Evolutionary conservation across 139 green algal genomes (phyloP), one percentile per base, ranked within the genome.

Genomic region (Micromonas commoda): DNA sequence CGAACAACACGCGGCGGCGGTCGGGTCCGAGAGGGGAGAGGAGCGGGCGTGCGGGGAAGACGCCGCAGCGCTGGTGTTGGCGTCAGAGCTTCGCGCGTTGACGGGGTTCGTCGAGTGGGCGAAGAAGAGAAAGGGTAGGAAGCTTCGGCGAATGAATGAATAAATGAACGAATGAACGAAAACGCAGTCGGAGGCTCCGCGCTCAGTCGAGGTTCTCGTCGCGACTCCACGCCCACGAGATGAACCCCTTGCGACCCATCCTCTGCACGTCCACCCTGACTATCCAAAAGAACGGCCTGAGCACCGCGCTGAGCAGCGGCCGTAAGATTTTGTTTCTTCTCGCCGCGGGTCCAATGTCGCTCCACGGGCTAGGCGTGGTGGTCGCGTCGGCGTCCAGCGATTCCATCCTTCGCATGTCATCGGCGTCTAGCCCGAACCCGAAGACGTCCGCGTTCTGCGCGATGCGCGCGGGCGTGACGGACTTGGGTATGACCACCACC

Each of bases 401-500:
- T 2, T 57, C 29, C 32, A 86, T 76, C 31, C 38, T 26, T 38
- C 37, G 20, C 76, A 87, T 80, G n/a, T 85, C 79, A 2, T 81
- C 75, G 6, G 71, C 73, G 31, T 23, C 67, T 2, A 87, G 70
- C 61, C 81, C 51, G 57, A 84, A 87, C 32, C 67, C 64, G 37
- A 80, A 80, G 20, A 84, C 23, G 9, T 80, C 76, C n/a, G 80
- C 26, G 65, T 87, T 87, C 51, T 76, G 60, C 69, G 73, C 29
- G 16, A 84, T 70, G 9, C 83, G 80, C 3, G 77, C 66, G n/a
- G 66, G 28, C n/a, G 76, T 74, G 4, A 53, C 53, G n/a, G 71
- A 83, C 80, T 96, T 96, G 23, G 91, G 91, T 32, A 96, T 91
- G 29, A 96, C 88, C 0, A 88, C 84, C 33, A 82, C 87, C 24